Base-by-base conservation (phyloP, 2,329 filamentous ascomycete species). In the Hypoxylon sp. region DNA sequence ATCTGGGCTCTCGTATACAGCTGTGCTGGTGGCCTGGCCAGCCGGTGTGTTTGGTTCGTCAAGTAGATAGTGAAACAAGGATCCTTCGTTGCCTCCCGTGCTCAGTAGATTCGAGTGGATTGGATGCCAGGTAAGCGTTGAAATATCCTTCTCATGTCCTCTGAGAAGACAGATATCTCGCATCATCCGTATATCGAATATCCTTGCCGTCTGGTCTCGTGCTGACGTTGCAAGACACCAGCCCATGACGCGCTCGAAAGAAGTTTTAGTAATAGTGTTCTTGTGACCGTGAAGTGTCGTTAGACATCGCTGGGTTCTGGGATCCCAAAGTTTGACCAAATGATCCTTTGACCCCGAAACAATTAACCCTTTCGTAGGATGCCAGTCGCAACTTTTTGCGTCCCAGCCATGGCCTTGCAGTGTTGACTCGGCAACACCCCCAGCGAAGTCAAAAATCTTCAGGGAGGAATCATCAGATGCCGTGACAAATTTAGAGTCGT, bases 121-220 rank as follows among this genome's bases (percentile, higher is more conserved):
- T 0, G 96, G 96, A 80, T 99, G 96, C 94, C 95, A 99, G 3
- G 93, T 87, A 55, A 99, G 82, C 0, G 94, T 97, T 11, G 94
- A 95, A 67, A 99, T 93, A 73, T 98, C 96, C 81, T 98, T 98
- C 74, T 98, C 94, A 78, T 98, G 94, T 6, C 96, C 96, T 74
- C 95, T 92, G 22, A 99, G 87, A 51, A 98, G 88, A 74, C 94
- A 93, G 62, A 98, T 94, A 79, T 99, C 96, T 70, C 96, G 92
- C 96, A 99, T 98, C 92, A 97, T 97, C 53, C 96, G 90, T 62
- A 99, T 86, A 79, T 99, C 96, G 76, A 98, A 98, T 50, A 99
- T 90, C 67, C 96, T 90, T 8, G 94, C 94, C 0, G 93, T 97
- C 79, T 97, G 93, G 76, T 99, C 96, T 78, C 96, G 89, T 47